Percentiles rank a stretch among this genome's conserved stretches.
Conservation (phyloP, 169 alveolate genomes). For the Perkinsus marinus region DNA sequence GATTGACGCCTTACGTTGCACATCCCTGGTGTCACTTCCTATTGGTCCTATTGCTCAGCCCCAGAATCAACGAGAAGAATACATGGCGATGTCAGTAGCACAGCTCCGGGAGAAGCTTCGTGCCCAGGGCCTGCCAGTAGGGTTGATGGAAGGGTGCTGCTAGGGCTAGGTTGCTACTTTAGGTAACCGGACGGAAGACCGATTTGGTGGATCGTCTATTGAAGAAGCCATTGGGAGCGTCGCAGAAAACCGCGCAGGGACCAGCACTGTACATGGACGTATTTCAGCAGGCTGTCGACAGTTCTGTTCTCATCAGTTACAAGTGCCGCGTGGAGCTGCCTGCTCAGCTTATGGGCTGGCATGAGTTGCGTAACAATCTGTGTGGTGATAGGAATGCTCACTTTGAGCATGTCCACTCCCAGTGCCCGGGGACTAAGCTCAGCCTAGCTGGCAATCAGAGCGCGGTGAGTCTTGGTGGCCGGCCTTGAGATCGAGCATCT, state of each 20-base stretch:
- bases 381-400: background rate
- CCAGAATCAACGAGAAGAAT: background rate
- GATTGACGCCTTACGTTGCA: too few relatives aligned
- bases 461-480: background rate
- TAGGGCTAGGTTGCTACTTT: background rate
- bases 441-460: background rate
- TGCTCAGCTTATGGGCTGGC: background rate
- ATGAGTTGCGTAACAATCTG: background rate
- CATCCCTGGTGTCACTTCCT: too few relatives aligned
- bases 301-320: background rate
- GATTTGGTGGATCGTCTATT: background rate
- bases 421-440: background rate
- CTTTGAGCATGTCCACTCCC: background rate
- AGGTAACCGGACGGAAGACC: background rate
- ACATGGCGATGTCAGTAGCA: background rate
- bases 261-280: background rate
- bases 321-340: background rate
- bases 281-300: background rate
- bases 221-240: background rate
- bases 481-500: background rate
- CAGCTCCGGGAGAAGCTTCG: background rate
- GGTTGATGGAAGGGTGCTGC: background rate
- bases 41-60: background rate
- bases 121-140: background rate
- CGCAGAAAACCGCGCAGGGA: background rate